Base-by-base conservation (phyloP, 768 basidiomycete genomes). In the Pholiota conissans region DNA sequence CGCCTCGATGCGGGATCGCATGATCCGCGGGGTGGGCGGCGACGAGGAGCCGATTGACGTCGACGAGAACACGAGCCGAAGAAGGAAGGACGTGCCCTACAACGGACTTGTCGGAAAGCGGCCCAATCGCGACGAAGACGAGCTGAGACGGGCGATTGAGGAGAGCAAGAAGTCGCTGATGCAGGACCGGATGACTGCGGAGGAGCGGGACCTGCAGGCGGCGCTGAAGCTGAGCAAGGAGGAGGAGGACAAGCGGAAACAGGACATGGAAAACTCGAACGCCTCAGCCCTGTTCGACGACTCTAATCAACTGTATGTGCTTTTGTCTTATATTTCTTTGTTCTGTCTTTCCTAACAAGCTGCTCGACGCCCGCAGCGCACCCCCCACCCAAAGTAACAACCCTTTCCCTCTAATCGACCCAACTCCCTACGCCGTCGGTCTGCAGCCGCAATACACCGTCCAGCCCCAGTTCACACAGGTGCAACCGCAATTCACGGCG, bases 1-100 rank as follows among this genome's bases (percentile, higher is more conserved):
- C 22, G 94, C 95, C 3, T 79, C 82, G 50, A 98, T 99, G 97
- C 86, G 94, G 29, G 94, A 98, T 77, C 85, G 96, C 24, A 94
- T 99, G 94, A 79, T 91, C 54, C 83, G 84, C 42, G 88, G 87
- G 0, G 71, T 69, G 0, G 74, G 73, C 1, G 72, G 70, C n/a
- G 64, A 70, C 8, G 69, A 69, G 39, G 72, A 60, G 46, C 63
- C 69, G 29, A 29, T 45, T 3, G 29, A 42, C 18, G 76, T 74
- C 28, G 77, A 84, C 54, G 84, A 85, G 65, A 83, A 84, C 62
- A 61, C 64, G 7, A 66, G 69, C 4, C 68, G 77, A 56, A 68
- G 78, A 29, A 56, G 67, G 8, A 54, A 63, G 20, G 42, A 45
- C 42, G 10, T 2, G 3, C 42, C 42, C 20, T n/a, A n/a, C n/a